These are phyloP conservation scores for Collybia sp. DNA, from an alignment of 768 basidiomycete species.

Conservation along the genomic window DNA sequence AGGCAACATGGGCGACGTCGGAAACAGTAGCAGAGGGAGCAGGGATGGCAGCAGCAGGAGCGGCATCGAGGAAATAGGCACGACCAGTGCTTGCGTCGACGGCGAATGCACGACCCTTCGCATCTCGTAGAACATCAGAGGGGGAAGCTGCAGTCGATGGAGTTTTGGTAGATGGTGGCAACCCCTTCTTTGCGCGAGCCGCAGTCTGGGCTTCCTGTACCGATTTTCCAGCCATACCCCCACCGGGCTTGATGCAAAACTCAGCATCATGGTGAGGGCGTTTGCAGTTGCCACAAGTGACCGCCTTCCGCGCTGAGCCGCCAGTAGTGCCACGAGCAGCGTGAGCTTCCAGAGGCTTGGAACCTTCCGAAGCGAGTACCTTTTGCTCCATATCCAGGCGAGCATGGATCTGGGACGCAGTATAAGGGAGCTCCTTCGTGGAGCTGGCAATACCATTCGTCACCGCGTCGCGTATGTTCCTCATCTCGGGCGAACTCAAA, in stretches of 20 bases:
- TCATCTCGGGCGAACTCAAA: not conserved
- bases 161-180: not conserved
- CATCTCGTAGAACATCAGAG: not conserved
- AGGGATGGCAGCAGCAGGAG: not conserved
- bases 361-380: not conserved
- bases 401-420: not conserved
- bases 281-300: not conserved
- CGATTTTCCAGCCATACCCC: not conserved
- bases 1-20: not conserved
- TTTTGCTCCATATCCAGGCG: not conserved
- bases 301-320: not conserved
- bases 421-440: not conserved
- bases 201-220: not conserved
- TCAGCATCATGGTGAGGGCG: not conserved
- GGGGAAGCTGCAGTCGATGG: not conserved
- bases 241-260: not conserved
- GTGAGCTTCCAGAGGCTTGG: not conserved
- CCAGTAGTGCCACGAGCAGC: not conserved
- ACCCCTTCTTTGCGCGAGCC: not conserved
- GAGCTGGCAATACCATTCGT: not conserved
- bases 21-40: not conserved
- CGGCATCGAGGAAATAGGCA: not conserved
- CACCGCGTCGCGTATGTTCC: not conserved
- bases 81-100: not conserved
- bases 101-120: not conserved